These are phyloP conservation scores for Phytophthora hybrid DNA, from an alignment of 352 stramenopile species.

Conservation along the genomic window DNA sequence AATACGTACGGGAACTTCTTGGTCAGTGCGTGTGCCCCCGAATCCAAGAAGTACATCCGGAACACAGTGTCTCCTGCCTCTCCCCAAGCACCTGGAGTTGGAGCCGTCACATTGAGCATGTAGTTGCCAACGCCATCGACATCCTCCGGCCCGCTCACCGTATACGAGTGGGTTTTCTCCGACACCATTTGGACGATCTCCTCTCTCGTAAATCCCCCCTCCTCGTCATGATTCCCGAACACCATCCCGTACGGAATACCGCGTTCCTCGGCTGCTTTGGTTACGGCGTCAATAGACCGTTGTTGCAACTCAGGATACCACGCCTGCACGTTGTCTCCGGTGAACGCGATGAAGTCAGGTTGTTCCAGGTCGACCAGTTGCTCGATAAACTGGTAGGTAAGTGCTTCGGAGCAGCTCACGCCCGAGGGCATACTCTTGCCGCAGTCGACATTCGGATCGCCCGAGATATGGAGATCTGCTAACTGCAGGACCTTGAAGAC, in stretches of 20 bases:
- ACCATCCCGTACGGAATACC: constrained; percentile 63
- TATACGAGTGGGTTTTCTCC: constrained; percentile 54
- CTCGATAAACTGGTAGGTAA: constrained; percentile 57
- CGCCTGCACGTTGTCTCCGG: constrained; percentile 60
- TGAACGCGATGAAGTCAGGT: constrained; percentile 67
- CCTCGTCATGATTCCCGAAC: constrained; percentile 72
- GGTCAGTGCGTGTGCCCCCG: no score
- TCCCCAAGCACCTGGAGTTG: constrained; percentile 44
- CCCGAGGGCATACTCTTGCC: constrained; percentile 21
- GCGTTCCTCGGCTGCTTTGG: constrained; percentile 41
- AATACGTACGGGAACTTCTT: no score
- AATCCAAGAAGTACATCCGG: constrained; percentile 76
- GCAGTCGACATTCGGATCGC: constrained; percentile 44
- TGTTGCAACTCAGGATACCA: no score
- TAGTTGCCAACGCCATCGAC: constrained; percentile 67
- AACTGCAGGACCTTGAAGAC: constrained; percentile 68
- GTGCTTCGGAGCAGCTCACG: constrained; percentile 51
- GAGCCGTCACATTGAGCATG: constrained; percentile 52
- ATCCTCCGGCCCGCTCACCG: constrained; percentile 36
- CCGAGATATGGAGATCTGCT: constrained; percentile 61
- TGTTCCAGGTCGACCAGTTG: constrained; percentile 55
- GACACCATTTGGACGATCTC: constrained; percentile 48
- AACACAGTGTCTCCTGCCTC: constrained; percentile 40
- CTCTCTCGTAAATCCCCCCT: constrained; percentile 42
- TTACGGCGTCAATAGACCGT: constrained; percentile 43